Conservation (phyloP, 345 rosid species). For the Heritiera littoralis region DNA sequence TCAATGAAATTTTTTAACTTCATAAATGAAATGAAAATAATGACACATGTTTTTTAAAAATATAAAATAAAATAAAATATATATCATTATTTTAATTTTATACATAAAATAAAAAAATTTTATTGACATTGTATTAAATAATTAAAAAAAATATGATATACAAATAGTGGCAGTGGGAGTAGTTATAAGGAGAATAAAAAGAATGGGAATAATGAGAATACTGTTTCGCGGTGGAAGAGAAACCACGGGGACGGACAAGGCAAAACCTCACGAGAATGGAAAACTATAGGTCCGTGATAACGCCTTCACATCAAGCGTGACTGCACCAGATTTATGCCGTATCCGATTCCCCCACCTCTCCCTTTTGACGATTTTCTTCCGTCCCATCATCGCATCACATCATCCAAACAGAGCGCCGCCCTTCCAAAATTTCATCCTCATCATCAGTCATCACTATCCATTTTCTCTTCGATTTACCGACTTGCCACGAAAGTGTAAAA, state of each 20-base stretch:
- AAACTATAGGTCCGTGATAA: neutral
- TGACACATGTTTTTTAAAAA: too few relatives aligned
- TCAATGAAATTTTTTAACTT: too few relatives aligned
- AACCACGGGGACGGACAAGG: slow-evolving; percentile 13
- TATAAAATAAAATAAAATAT: too few relatives aligned
- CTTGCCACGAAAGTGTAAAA: neutral
- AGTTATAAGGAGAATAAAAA: neutral
- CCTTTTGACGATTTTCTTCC: neutral
- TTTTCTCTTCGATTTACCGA: neutral
- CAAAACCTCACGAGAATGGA: neutral
- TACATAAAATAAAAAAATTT: too few relatives aligned
- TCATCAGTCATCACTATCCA: neutral
- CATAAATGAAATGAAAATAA: too few relatives aligned
- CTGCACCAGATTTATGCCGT: slow-evolving; percentile 31
- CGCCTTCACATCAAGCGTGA: slow-evolving; percentile 33
- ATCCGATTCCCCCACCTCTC: slow-evolving; percentile 23
- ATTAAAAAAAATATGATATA: too few relatives aligned
- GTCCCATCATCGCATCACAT: neutral
- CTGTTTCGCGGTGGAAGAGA: neutral
- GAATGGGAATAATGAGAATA: slow-evolving; percentile 8
- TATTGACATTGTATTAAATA: too few relatives aligned
- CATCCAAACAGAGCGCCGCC: slow-evolving; percentile 21
- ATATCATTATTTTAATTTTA: too few relatives aligned
- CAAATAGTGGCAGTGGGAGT: neutral
- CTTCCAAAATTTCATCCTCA: neutral